Conservation (phyloP, 1,284 basidiomycete species). For the Cerrena zonata region DNA sequence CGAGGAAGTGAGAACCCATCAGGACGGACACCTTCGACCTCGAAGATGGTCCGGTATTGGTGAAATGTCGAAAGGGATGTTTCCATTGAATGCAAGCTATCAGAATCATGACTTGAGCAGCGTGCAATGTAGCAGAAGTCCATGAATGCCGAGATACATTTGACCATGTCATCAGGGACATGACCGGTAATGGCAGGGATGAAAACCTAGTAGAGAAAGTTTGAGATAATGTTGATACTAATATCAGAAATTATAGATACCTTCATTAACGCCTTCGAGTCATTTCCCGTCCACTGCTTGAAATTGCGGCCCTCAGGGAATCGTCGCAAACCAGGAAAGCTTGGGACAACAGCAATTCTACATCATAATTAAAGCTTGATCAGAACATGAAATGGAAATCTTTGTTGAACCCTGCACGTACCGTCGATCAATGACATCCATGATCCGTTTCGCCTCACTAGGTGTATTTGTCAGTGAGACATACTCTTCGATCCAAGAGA, state of each 20-base stretch:
- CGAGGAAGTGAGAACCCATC: constrained; percentile 7
- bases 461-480: constrained; percentile 9
- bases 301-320: constrained; percentile 3
- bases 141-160: neutral
- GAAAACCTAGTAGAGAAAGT: neutral
- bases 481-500: constrained; percentile 18
- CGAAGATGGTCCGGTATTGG: constrained; percentile 13
- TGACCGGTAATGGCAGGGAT: neutral
- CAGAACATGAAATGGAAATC: neutral
- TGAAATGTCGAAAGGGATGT: constrained; percentile 12
- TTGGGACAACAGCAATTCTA: too few species aligned
- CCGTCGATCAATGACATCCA: constrained; percentile 21
- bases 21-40: neutral
- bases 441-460: constrained; percentile 2
- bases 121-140: constrained; percentile 11
- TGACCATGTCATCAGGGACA: constrained; percentile 1
- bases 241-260: neutral
- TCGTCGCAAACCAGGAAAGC: too few species aligned
- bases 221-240: neutral
- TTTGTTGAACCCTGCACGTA: constrained; percentile 2
- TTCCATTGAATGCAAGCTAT: constrained; percentile 10
- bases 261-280: constrained; percentile 9
- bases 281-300: constrained; percentile 9
- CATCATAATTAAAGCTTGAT: neutral
- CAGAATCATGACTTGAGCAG: neutral